Evolutionary conservation across 345 rosid species (phyloP).

Genomic region (Syzygium oleosum): DNA sequence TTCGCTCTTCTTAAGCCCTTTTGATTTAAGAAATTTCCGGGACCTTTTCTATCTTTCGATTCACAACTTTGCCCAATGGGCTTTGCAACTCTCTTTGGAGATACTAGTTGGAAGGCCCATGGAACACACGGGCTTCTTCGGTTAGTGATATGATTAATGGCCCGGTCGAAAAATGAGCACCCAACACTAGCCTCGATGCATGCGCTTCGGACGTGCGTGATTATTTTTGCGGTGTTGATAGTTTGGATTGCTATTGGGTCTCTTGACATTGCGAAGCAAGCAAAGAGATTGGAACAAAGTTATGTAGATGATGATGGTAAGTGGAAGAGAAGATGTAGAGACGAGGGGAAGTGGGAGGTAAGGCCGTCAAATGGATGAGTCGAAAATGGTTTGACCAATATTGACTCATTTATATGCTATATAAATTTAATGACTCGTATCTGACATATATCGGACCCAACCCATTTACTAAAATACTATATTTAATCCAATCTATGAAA

Average conservation of each 20-base stretch:
- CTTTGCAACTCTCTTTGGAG: neutral
- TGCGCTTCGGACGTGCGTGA: neutral
- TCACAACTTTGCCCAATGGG: neutral
- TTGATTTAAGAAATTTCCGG: neutral
- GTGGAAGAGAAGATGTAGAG: neutral
- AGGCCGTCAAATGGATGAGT: neutral
- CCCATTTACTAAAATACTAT: neutral
- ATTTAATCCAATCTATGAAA: neutral
- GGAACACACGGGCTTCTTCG: neutral
- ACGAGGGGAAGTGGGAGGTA: neutral
- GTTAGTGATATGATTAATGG: neutral
- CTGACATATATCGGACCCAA: rapidly evolving
- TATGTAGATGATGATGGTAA: neutral
- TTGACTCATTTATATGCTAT: neutral
- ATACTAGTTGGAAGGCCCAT: neutral
- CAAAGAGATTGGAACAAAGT: neutral
- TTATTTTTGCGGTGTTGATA: no score
- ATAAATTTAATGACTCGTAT: neutral
- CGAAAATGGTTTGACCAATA: neutral
- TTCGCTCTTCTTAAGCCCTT: no score
- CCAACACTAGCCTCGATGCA: neutral
- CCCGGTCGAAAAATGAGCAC: no score
- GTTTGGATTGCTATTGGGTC: neutral
- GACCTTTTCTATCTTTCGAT: neutral
- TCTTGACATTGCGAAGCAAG: neutral